Base-by-base conservation (phyloP, 306 rosid genomes). In the Pachyrhizus erosus region DNA sequence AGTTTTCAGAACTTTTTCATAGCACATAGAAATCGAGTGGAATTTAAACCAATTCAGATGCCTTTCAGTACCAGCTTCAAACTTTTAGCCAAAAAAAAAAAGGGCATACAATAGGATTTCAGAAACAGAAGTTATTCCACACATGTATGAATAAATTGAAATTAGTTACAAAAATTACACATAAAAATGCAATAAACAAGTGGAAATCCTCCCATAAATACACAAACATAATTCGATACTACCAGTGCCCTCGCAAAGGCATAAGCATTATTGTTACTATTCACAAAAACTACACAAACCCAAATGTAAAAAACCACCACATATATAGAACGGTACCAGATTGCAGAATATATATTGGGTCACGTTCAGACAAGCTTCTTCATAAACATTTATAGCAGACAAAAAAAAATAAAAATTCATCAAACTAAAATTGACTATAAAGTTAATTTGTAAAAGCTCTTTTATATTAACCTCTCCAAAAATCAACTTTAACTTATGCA, bases 201-300 rank as follows among this genome's bases (percentile, higher is more conserved):
- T 2, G 17, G 5, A 58, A 24, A 26, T 60, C 39, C 66, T 24
- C 15, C 37, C 18, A 37, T 11, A 1, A 26, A 12, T 27, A n/a
- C 23, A 14, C 24, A 58, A 26, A 40, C 45, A 58, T 29, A 70
- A 39, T 27, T n/a, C 18, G 60, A 40, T 52, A 70, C 15, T 42
- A 71, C 49, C 8, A 27, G 51, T 7, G n/a, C n/a, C n/a, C n/a
- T n/a, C n/a, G n/a, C 40, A 37, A 5, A 37, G 9, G 40, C 40
- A 37, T 5, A 37, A 0, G 5, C 40, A 37, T 37, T 8, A 6
- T 37, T 37, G 40, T 37, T 37, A 37, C 8, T 37, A 37, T n/a
- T n/a, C n/a, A 67, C 42, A 69, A 10, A 60, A 45, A 72, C 57
- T 43, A 58, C 39, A 70, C 43, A 70, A 61, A 70, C 33, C 13